Evolutionary conservation across 768 basidiomycete genomes (phyloP).

Genomic region (Termitomyces sp.): DNA sequence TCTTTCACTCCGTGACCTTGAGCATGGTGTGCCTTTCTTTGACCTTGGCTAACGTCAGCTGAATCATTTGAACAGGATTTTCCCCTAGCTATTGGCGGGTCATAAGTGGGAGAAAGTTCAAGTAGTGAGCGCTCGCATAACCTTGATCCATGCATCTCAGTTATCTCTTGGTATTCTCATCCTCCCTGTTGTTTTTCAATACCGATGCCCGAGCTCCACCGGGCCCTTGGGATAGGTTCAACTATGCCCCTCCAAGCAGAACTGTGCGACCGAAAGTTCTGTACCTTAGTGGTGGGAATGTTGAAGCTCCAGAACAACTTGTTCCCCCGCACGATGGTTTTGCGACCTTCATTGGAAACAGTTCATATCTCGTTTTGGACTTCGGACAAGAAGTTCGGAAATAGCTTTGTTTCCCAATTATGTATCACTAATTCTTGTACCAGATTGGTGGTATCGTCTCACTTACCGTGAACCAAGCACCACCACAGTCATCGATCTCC

Average conservation of each 20-base stretch:
- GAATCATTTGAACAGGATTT: neutral
- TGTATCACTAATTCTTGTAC: neutral
- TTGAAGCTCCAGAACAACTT: constrained; percentile 23
- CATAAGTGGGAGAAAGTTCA: neutral
- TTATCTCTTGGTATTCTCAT: neutral
- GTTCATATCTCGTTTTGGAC: constrained; percentile 35
- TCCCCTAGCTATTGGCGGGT: neutral
- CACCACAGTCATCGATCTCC: constrained; percentile 31
- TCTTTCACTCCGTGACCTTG: neutral
- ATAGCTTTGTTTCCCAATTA: neutral
- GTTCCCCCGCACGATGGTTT: constrained; percentile 16
- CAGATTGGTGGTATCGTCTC: constrained; percentile 32
- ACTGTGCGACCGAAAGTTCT: constrained; percentile 28
- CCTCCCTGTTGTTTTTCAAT: neutral
- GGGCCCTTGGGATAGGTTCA: constrained; percentile 43
- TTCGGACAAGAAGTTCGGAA: constrained; percentile 33
- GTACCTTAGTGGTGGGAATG: constrained; percentile 21
- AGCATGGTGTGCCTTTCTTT: neutral
- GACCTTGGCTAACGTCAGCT: neutral
- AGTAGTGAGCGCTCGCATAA: neutral
- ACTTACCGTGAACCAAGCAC: constrained; percentile 22
- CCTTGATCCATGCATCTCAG: neutral
- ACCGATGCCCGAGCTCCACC: constrained; percentile 25
- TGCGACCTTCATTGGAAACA: constrained; percentile 25
- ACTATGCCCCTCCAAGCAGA: constrained; percentile 32